Percentiles rank a stretch among this genome's conserved stretches.
Conservation (phyloP, 192 early-diverging fungal genomes). For the Rhizophagus clarus region DNA sequence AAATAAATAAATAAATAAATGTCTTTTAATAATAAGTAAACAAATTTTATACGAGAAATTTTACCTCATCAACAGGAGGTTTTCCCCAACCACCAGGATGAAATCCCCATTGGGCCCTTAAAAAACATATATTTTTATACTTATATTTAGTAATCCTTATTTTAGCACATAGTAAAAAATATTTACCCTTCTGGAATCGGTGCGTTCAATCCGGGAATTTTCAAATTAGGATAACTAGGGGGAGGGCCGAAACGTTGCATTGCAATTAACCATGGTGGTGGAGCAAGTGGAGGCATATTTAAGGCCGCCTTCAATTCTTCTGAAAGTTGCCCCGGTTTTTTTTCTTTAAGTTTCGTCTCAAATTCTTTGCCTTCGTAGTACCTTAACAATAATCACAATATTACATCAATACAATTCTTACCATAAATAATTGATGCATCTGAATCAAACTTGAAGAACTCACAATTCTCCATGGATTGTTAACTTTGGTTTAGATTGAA, state of each 20-base stretch:
- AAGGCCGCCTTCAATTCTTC: constrained; percentile 87
- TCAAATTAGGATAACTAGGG: constrained; percentile 88
- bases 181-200: constrained; percentile 83
- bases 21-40: neutral
- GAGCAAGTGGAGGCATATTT: constrained; percentile 87
- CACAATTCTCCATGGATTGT: constrained; percentile 81
- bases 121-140: no score
- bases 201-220: constrained; percentile 92
- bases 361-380: constrained; percentile 98
- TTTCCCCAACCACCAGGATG: constrained; percentile 95
- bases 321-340: constrained; percentile 85
- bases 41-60: neutral
- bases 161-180: neutral
- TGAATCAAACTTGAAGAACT: constrained; percentile 33
- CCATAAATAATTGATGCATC: neutral
- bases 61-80: constrained; percentile 77
- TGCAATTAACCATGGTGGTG: constrained; percentile 96
- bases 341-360: constrained; percentile 83
- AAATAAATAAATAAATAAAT: neutral
- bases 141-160: neutral
- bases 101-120: constrained; percentile 95
- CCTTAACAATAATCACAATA: constrained; percentile 33
- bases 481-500: constrained; percentile 82
- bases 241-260: constrained; percentile 99
- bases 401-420: neutral